A percentile compares a stretch with the other conserved stretches of the same genome.
phyloP scores from a whole-genome alignment of 108 stramenopile species.

The Cyclotella sp. region DNA sequence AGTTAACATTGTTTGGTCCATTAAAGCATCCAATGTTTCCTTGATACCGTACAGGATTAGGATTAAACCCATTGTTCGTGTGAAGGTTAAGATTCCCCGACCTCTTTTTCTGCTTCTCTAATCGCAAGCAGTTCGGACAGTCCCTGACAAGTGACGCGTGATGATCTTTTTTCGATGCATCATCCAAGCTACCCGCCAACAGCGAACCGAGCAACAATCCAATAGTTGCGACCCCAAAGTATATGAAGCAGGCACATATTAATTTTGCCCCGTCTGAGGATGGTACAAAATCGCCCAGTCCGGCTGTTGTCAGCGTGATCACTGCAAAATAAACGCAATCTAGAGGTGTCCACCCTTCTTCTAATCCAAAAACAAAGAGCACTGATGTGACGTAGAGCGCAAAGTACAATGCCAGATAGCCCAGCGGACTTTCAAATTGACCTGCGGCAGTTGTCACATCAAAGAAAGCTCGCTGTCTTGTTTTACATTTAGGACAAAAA shows the following conservation, averaged over 20 bases:
- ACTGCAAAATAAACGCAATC: constrained; percentile 93
- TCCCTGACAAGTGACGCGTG: constrained; percentile 63
- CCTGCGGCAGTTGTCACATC: constrained; percentile 72
- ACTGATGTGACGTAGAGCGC: constrained; percentile 74
- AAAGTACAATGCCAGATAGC: constrained; percentile 81
- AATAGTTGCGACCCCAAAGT: constrained; percentile 89
- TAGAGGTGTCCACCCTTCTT: constrained; percentile 85
- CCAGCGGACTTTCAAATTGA: constrained; percentile 71
- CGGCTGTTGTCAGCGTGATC: constrained; percentile 79
- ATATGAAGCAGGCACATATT: constrained; percentile 88
- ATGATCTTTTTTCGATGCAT: constrained; percentile 66
- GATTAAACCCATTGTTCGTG: not conserved
- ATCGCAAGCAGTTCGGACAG: constrained; percentile 78
- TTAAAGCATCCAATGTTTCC: constrained; percentile 1
- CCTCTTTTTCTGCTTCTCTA: constrained; percentile 43
- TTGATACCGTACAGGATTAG: constrained; percentile 9
- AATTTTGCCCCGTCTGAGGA: constrained; percentile 80
- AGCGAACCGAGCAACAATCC: constrained; percentile 90
- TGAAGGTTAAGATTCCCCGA: not conserved
- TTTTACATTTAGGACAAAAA: constrained; percentile 83
- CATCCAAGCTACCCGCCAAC: constrained; percentile 81
- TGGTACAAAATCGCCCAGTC: constrained; percentile 90
- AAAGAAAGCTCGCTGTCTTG: constrained; percentile 81
- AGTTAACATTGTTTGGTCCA: not conserved
- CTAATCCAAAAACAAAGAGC: constrained; percentile 84